phyloP scores from a whole-genome alignment of 371 early-diverging fungal species.

The Entomophthora muscae region DNA sequence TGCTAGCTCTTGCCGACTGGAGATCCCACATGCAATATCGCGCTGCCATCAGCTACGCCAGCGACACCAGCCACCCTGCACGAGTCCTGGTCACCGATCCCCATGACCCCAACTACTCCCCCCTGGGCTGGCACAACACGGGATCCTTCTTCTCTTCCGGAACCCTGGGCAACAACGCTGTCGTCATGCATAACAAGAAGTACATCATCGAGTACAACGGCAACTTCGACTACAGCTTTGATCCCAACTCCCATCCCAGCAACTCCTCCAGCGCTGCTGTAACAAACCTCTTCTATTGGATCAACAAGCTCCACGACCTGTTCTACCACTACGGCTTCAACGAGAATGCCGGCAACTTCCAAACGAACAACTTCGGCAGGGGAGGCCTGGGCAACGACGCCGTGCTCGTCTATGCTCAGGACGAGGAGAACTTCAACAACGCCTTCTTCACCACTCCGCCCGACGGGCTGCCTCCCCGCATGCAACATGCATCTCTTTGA shows the following conservation, averaged over 20 bases:
- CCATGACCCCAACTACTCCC: conserved; percentile 45
- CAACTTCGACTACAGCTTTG: conserved; percentile 56
- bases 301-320: conserved; percentile 69
- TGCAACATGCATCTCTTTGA: conserved; percentile 90
- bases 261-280: conserved; percentile 75
- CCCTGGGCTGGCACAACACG: conserved; percentile 51
- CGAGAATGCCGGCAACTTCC: too few relatives aligned
- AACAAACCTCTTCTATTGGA: too few relatives aligned
- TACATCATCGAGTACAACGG: conserved; percentile 45
- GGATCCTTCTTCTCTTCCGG: conserved; percentile 40
- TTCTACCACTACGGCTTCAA: conserved; percentile 83
- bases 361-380: conserved; percentile 67
- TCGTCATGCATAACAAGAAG: conserved; percentile 45
- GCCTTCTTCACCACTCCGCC: too few relatives aligned
- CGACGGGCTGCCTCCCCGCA: conserved; percentile 75
- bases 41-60: too few relatives aligned
- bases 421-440: conserved; percentile 73
- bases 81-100: conserved; percentile 60
- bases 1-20: too few relatives aligned
- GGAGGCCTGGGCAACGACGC: conserved; percentile 68
- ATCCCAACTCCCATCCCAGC: conserved; percentile 40
- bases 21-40: too few relatives aligned
- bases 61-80: too few relatives aligned
- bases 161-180: conserved; percentile 62
- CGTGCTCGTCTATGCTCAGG: conserved; percentile 90